These are phyloP conservation scores for Irpex sp. DNA, from an alignment of 1,284 basidiomycete species.

Conservation along the genomic window DNA sequence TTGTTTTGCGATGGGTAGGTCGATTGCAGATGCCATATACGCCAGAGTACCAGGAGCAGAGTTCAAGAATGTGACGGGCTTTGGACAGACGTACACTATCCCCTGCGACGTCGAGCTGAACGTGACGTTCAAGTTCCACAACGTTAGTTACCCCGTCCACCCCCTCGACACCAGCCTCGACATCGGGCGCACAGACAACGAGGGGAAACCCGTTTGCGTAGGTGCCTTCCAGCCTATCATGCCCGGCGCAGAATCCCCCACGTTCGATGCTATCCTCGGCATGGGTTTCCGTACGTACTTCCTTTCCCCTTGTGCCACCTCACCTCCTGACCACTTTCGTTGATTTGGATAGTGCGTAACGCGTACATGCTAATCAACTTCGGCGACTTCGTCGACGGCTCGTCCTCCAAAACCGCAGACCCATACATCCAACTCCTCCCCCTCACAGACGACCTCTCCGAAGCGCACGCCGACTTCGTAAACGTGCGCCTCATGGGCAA, in stretches of 20 bases:
- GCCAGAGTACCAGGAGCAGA: conserved; percentile 42
- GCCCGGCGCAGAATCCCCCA: conserved; percentile 34
- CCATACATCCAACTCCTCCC: conserved; percentile 63
- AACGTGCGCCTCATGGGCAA: conserved; percentile 40
- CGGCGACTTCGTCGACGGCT: conserved; percentile 47
- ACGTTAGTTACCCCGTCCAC: conserved; percentile 49
- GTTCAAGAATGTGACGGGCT: conserved; percentile 35
- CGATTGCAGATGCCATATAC: conserved; percentile 54
- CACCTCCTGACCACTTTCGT: conserved; percentile 1
- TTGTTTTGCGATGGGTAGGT: conserved; percentile 15
- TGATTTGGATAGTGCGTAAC: conserved; percentile 54
- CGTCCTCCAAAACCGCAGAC: conserved; percentile 25
- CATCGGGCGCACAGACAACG: conserved; percentile 14
- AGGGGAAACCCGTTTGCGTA: conserved; percentile 22
- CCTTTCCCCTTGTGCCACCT: too few relatives aligned
- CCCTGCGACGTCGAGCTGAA: conserved; percentile 59
- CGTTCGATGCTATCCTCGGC: conserved; percentile 73
- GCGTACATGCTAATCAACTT: conserved; percentile 56
- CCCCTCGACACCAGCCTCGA: conserved; percentile 51
- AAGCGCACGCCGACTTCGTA: conserved; percentile 50
- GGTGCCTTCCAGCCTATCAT: conserved; percentile 62
- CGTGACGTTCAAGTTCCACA: conserved; percentile 52
- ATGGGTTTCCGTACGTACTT: conserved; percentile 65
- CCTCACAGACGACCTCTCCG: conserved; percentile 30
- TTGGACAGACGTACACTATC: conserved; percentile 50